These are phyloP conservation scores for Alternaria solani DNA, from an alignment of 2,329 filamentous ascomycete genomes.

Conservation along the genomic window DNA sequence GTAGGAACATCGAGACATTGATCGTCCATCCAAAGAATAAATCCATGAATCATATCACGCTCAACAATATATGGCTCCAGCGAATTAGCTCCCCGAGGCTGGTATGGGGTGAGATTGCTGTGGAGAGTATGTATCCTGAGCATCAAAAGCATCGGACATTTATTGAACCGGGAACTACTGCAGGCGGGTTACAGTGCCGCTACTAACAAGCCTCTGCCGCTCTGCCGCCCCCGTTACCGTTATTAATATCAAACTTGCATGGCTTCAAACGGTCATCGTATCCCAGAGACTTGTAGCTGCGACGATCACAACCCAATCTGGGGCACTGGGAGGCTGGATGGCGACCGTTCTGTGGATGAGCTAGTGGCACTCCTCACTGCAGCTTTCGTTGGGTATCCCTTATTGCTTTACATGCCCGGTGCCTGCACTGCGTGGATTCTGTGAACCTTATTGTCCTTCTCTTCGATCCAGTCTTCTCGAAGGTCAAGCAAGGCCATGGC, in stretches of 20 bases:
- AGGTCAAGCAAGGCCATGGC: slow-evolving; percentile 3
- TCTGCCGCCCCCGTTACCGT: not conserved
- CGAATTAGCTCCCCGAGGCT: not conserved
- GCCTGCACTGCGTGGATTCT: not conserved
- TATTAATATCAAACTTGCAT: not conserved
- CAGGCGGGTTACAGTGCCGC: not conserved
- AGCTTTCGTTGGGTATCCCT: not conserved
- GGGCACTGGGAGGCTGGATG: not conserved
- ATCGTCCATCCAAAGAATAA: not conserved
- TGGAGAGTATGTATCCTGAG: not conserved
- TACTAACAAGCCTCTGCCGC: not conserved
- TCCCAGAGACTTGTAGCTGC: not conserved
- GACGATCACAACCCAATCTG: not conserved
- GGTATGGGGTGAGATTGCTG: not conserved
- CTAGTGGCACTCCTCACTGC: not conserved
- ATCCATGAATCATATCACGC: not conserved
- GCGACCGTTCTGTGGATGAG: not conserved
- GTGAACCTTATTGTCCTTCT: not conserved
- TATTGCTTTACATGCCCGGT: slow-evolving; percentile 1
- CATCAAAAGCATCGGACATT: not conserved
- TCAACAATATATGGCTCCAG: not conserved
- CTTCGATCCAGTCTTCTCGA: not conserved
- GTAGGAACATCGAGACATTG: not conserved
- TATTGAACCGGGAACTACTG: slow-evolving; percentile 1
- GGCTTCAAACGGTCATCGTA: not conserved